Conservation (phyloP, 2,329 filamentous ascomycete genomes). For the Zasmidium cellare region DNA sequence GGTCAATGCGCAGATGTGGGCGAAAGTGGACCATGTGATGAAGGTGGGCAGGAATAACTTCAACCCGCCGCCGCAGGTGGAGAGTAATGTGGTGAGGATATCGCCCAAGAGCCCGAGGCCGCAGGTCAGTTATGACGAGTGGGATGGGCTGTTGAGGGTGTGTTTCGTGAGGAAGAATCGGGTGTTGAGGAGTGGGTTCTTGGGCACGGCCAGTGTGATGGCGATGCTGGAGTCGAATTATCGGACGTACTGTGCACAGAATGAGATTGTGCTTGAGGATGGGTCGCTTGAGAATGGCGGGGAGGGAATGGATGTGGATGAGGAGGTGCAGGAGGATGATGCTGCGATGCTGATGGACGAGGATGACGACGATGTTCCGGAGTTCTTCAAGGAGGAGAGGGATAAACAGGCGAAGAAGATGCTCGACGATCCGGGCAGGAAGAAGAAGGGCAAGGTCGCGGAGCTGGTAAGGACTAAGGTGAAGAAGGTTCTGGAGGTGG, state of each 20-base stretch:
- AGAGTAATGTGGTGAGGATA: conserved; percentile 85
- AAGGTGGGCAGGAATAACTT: conserved; percentile 97
- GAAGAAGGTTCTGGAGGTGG: conserved; percentile 76
- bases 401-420: conserved; percentile 58
- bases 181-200: conserved; percentile 77
- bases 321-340: conserved; percentile 48
- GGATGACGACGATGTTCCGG: conserved; percentile 71
- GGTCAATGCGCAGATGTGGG: conserved; percentile 94
- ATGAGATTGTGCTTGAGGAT: conserved; percentile 77
- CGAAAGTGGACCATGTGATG: conserved; percentile 71
- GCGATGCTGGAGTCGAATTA: conserved; percentile 86
- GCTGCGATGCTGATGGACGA: conserved; percentile 53
- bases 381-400: conserved; percentile 74
- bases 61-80: conserved; percentile 88
- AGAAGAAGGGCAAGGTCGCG: conserved; percentile 76
- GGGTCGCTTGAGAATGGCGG: conserved; percentile 43
- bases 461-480: conserved; percentile 87
- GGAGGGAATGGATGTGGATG: conserved; percentile 42
- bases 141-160: conserved; percentile 83
- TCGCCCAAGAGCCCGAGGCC: conserved; percentile 84
- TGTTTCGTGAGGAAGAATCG: conserved; percentile 89
- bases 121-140: conserved; percentile 90
- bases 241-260: conserved; percentile 83
- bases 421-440: conserved; percentile 55
- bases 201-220: conserved; percentile 78